Conservation (phyloP, 306 rosid species). For the cucumber (Cucumis sativus) region DNA sequence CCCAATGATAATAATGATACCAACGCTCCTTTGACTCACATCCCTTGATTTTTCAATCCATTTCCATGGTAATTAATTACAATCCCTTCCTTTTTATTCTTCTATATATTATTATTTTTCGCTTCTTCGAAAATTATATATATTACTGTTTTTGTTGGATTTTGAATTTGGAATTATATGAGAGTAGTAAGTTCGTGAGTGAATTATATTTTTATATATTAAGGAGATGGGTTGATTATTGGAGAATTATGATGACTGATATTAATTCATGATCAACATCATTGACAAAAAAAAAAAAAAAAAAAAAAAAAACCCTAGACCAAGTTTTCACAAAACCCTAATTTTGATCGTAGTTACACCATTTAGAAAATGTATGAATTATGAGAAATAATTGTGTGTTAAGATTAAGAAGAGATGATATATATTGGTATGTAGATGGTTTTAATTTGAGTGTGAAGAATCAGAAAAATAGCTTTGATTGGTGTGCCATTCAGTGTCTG, state of each 20-base stretch:
- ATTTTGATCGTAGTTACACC: not conserved
- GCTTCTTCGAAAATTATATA: too few relatives aligned
- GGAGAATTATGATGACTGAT: not conserved
- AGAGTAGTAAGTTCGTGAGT: too few relatives aligned
- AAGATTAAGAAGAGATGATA: too few relatives aligned
- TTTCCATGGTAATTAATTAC: conserved; percentile 13
- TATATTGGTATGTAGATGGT: not conserved
- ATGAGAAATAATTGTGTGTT: too few relatives aligned
- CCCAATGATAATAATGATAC: conserved; percentile 22
- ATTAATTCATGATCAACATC: not conserved
- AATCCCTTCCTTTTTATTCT: not conserved
- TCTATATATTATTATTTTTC: not conserved
- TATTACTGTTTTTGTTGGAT: not conserved
- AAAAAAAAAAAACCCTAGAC: not conserved
- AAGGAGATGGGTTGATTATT: not conserved
- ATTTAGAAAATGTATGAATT: too few relatives aligned
- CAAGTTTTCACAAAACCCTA: not conserved
- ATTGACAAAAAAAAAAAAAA: not conserved
- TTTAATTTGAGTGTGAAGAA: not conserved
- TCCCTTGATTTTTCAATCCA: not conserved
- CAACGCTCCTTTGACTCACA: conserved; percentile 54
- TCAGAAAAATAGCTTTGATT: conserved; percentile 5
- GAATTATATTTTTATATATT: too few relatives aligned
- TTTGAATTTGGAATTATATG: too few relatives aligned
- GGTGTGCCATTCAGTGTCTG: conserved; percentile 16